Base-by-base conservation (phyloP, 192 early-diverging fungal species). In the Coemansia erecta region DNA sequence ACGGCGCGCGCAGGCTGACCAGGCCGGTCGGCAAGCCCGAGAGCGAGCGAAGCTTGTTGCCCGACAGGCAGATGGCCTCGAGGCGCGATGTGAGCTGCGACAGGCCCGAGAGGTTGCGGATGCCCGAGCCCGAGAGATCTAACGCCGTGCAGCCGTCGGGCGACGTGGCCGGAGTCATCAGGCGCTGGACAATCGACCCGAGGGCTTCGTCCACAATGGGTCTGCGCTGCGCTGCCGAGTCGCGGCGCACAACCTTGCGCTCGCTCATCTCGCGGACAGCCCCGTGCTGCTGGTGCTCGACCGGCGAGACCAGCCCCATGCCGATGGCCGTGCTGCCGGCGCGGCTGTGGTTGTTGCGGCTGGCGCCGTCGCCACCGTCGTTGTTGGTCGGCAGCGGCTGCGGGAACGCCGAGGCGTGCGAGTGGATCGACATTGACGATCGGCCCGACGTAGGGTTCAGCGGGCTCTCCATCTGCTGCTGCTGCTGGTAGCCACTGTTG, bases 151-250 rank as follows among this genome's bases (percentile, higher is more conserved):
- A 68, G 14, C 47, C 68, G n/a, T 70, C 68, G 11, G 73, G 73
- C n/a, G 73, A 76, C 4, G 73, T 58, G 1, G 57, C 68, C 1
- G 74, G 68, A 1, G 68, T 70, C 53, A 77, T 63, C 48, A 77
- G 64, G 0, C 68, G 67, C 60, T 71, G 68, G n/a, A 77, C 74
- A 35, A 77, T 71, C 28, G 74, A 71, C 4, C 74, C 74, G 9
- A 77, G 60, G 6, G 68, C 74, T 6, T 77, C 74, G 50, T 77
- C 74, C 21, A 66, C 73, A 1, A 70, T 76, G 41, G 58, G 68
- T 17, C 64, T 42, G 13, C 54, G 58, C 9, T 60, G 45, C 19
- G 37, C 26, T 2, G 55, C 49, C 4, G 66, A 49, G 43, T 52
- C 44, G n/a, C 64, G 52, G 3, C 56, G 26, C 7, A 28, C 60